Conservation (phyloP, 1,284 basidiomycete genomes). For the Neolentinus lepideus region DNA sequence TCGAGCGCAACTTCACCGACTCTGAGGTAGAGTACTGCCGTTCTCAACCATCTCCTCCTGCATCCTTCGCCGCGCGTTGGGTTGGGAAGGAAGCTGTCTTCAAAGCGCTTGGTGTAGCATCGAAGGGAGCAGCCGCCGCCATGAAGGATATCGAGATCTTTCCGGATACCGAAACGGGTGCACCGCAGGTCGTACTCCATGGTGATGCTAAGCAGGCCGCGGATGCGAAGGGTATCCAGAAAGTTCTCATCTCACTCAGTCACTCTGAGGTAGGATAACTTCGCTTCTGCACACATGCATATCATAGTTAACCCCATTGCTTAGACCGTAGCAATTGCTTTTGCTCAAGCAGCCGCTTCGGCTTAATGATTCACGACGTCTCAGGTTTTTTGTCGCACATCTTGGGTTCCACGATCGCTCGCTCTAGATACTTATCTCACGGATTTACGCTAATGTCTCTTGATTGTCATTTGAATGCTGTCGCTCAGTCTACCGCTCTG, state of each 20-base stretch:
- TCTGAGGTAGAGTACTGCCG: slow-evolving; percentile 85
- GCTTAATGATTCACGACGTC: background rate
- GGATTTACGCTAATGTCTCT: background rate
- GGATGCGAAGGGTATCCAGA: slow-evolving; percentile 64
- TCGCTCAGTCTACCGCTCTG: background rate
- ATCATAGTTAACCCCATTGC: slow-evolving; percentile 13
- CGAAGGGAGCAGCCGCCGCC: slow-evolving; percentile 86
- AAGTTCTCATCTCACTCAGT: slow-evolving; percentile 81
- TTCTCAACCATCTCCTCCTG: slow-evolving; percentile 78
- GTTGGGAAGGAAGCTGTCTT: slow-evolving; percentile 97
- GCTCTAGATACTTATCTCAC: background rate
- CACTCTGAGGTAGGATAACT: slow-evolving; percentile 80
- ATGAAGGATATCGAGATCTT: slow-evolving; percentile 98
- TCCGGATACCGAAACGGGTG: slow-evolving; percentile 54
- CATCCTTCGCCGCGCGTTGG: slow-evolving; percentile 96
- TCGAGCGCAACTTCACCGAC: slow-evolving; percentile 90
- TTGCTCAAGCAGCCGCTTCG: slow-evolving; percentile 54
- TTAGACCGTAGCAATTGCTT: slow-evolving; percentile 75
- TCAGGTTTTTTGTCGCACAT: background rate
- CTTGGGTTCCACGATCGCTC: background rate
- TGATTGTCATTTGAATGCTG: background rate
- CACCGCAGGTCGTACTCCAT: slow-evolving; percentile 69
- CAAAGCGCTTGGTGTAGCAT: slow-evolving; percentile 91
- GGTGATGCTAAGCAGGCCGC: slow-evolving; percentile 82
- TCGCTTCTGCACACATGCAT: slow-evolving; percentile 3